Evolutionary conservation across 202 grass and related monocot species (phyloP).

Genomic region (Zoysia matrella): DNA sequence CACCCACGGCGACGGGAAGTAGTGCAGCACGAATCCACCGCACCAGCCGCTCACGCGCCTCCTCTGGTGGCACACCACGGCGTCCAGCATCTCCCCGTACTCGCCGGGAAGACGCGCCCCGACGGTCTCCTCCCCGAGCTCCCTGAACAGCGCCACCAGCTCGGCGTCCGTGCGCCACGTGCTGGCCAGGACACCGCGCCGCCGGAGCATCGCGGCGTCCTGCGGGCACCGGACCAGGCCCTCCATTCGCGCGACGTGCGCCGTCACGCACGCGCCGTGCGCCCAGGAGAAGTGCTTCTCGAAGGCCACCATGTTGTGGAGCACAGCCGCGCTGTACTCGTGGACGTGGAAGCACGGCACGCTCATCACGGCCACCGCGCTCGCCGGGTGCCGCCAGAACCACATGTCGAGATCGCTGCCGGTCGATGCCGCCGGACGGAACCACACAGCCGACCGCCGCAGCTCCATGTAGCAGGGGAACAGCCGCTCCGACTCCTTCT

Average conservation of each 20-base stretch:
- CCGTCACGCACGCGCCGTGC: slow-evolving; percentile 51
- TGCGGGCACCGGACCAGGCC: slow-evolving; percentile 42
- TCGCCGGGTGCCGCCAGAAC: slow-evolving; percentile 1
- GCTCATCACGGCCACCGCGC: background rate
- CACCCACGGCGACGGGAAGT: slow-evolving; percentile 63
- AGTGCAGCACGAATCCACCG: slow-evolving; percentile 55
- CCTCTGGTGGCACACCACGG: slow-evolving; percentile 37
- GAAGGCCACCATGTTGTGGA: slow-evolving; percentile 51
- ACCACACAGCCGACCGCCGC: background rate
- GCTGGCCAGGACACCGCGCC: slow-evolving; percentile 33
- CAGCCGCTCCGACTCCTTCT: slow-evolving; percentile 52
- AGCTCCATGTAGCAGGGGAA: slow-evolving; percentile 31
- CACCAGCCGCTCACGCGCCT: slow-evolving; percentile 32
- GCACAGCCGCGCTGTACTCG: slow-evolving; percentile 43
- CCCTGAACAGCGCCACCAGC: slow-evolving; percentile 46
- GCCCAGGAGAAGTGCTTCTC: slow-evolving; percentile 60
- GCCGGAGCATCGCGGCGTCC: slow-evolving; percentile 50
- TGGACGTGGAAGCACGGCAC: background rate
- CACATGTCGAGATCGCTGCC: slow-evolving; percentile 9
- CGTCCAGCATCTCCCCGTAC: slow-evolving; percentile 43
- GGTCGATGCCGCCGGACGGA: background rate
- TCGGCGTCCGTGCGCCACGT: slow-evolving; percentile 32
- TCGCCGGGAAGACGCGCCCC: slow-evolving; percentile 50
- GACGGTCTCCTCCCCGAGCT: slow-evolving; percentile 54
- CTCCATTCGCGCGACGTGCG: slow-evolving; percentile 47